Evolutionary conservation across 2,329 filamentous ascomycete genomes (phyloP).

Genomic region (Harringtonia lauricola): DNA sequence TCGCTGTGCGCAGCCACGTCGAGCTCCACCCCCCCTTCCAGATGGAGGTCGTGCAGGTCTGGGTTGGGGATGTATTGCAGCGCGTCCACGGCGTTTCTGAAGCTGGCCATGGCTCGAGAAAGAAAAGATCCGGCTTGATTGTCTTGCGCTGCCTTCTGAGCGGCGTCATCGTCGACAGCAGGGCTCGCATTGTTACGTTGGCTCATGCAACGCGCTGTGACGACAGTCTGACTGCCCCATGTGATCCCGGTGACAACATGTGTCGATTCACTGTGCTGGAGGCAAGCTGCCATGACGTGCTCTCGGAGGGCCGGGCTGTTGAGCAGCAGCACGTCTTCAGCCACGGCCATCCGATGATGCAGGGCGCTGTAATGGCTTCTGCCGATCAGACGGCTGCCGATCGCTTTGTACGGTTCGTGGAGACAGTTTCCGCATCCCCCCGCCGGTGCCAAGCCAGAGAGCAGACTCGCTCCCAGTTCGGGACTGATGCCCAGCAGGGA

Average conservation of each 20-base stretch:
- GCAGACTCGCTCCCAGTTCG: background rate
- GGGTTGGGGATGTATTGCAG: background rate
- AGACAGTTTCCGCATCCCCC: background rate
- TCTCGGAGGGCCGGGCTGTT: background rate
- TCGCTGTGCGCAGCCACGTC: slow-evolving; percentile 3
- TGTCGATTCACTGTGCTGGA: background rate
- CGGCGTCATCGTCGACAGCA: background rate
- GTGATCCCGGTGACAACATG: slow-evolving; percentile 3
- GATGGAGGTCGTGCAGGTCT: background rate
- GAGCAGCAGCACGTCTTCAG: background rate
- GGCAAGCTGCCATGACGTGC: background rate
- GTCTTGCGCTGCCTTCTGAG: background rate
- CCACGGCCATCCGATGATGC: background rate
- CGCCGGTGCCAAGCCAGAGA: slow-evolving; percentile 1
- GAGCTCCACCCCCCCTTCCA: background rate
- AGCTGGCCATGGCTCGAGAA: background rate
- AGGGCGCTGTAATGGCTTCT: background rate
- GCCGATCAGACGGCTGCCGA: background rate
- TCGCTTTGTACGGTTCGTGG: background rate
- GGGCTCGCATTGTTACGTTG: background rate
- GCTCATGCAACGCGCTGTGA: background rate
- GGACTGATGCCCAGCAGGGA: background rate
- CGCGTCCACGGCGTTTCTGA: slow-evolving; percentile 2
- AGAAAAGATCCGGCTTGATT: background rate
- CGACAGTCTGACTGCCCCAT: slow-evolving; percentile 3